phyloP scores from a whole-genome alignment of 192 early-diverging fungal species.

The Martensiomyces pterosporus region DNA sequence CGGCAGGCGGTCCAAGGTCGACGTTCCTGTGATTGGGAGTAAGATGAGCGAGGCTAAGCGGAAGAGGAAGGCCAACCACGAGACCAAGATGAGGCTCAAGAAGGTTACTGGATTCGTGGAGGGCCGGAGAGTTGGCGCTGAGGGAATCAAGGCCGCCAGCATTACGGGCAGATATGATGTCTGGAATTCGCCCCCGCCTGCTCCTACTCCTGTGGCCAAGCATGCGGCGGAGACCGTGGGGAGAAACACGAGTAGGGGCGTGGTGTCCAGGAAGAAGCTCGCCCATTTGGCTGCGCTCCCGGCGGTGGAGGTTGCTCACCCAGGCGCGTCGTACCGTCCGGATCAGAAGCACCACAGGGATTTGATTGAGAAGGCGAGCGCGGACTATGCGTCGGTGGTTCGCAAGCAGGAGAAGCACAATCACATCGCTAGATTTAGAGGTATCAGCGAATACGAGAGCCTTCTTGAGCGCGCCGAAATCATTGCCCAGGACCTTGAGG shows the following conservation, averaged over 20 bases:
- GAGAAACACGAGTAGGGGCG: conserved; percentile 13
- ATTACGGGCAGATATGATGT: conserved; percentile 21
- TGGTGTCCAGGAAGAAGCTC: conserved; percentile 18
- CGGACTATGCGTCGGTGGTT: conserved; percentile 52
- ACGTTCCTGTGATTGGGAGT: conserved; percentile 11
- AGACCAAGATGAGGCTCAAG: conserved; percentile 16
- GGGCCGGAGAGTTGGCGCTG: conserved; percentile 5
- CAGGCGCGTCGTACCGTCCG: conserved; percentile 92
- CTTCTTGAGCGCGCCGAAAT: conserved; percentile 24
- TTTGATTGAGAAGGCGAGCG: conserved; percentile 56
- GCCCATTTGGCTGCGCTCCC: conserved; percentile 41
- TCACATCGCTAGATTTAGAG: conserved; percentile 9
- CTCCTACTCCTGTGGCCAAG: too few species aligned
- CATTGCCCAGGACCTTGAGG: conserved; percentile 19
- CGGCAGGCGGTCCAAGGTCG: conserved; percentile 62
- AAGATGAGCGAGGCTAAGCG: conserved; percentile 25
- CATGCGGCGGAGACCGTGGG: neutral
- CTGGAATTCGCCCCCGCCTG: conserved; percentile 17
- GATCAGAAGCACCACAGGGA: conserved; percentile 73
- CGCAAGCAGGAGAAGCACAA: conserved; percentile 14
- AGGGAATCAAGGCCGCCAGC: conserved; percentile 8
- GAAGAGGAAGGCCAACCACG: conserved; percentile 21
- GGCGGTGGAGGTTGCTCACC: conserved; percentile 71
- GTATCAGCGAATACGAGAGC: conserved; percentile 12
- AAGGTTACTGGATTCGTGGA: conserved; percentile 25